phyloP scores from a whole-genome alignment of 192 early-diverging fungal genomes.

The Coemansia sp. region DNA sequence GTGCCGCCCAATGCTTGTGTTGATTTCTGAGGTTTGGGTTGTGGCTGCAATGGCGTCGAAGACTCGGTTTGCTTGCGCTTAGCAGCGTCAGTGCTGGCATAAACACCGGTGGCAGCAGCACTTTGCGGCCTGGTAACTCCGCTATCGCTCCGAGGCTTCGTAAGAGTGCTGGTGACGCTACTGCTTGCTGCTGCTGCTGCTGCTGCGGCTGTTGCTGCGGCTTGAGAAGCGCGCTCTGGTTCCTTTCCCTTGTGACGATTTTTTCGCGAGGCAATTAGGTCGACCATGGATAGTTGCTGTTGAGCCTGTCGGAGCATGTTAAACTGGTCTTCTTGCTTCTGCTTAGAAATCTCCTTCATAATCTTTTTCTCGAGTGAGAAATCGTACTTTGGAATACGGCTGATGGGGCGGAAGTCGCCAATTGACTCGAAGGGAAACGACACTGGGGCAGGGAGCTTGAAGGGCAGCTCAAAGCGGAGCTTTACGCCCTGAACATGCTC shows the following conservation, averaged over 20 bases:
- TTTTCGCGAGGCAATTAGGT: conserved; percentile 56
- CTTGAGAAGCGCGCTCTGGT: conserved; percentile 24
- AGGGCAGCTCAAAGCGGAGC: conserved; percentile 53
- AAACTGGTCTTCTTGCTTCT: conserved; percentile 51
- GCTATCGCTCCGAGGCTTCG: conserved; percentile 42
- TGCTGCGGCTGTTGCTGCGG: not conserved
- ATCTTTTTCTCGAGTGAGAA: conserved; percentile 57
- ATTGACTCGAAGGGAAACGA: conserved; percentile 58
- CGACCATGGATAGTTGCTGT: conserved; percentile 57
- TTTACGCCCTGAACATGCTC: conserved; percentile 51
- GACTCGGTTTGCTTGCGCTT: not conserved
- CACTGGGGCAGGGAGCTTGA: conserved; percentile 49
- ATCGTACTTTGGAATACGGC: conserved; percentile 57
- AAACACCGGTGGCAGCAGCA: not conserved
- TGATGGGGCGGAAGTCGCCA: conserved; percentile 49
- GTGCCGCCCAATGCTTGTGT: not conserved
- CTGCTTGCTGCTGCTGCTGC: not conserved
- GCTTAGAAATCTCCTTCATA: conserved; percentile 55
- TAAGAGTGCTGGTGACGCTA: conserved; percentile 3
- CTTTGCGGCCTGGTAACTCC: conserved; percentile 22
- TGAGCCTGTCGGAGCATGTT: conserved; percentile 46
- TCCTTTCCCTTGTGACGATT: conserved; percentile 52
- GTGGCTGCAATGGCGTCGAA: not conserved
- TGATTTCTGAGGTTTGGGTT: not conserved
- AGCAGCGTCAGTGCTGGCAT: conserved; percentile 6